phyloP scores from a whole-genome alignment of 2,329 filamentous ascomycete species.

The Trichoderma endophyticum region DNA sequence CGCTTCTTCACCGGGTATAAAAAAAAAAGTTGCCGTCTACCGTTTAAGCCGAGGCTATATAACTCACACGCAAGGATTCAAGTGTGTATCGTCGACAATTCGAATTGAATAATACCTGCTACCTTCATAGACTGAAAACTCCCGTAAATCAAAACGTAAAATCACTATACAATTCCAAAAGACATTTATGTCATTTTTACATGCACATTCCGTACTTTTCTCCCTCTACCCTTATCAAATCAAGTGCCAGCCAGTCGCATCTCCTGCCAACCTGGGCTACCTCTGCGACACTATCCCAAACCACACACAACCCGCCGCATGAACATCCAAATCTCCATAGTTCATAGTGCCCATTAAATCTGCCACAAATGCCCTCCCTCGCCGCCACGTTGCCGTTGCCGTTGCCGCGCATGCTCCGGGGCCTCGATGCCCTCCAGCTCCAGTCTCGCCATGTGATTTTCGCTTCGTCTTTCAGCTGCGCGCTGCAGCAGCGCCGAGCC shows the following conservation, averaged over 20 bases:
- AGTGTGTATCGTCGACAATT: not conserved
- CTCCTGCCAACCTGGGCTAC: constrained; percentile 16
- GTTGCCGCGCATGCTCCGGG: not conserved
- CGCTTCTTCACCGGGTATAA: not conserved
- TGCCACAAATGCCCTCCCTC: not conserved
- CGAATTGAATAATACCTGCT: not conserved
- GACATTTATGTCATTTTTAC: not conserved
- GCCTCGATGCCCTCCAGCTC: not conserved
- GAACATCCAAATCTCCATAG: not conserved
- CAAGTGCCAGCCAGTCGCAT: constrained; percentile 1
- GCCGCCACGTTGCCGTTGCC: not conserved
- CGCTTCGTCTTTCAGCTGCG: not conserved
- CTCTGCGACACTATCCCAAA: constrained; percentile 9
- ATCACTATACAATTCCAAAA: not conserved
- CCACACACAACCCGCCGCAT: not conserved
- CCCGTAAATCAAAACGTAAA: not conserved
- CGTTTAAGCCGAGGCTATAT: not conserved
- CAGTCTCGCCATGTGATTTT: not conserved
- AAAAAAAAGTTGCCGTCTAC: not conserved
- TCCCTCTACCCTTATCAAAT: not conserved
- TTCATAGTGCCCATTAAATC: not conserved
- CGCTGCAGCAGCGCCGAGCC: not conserved
- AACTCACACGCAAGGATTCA: not conserved
- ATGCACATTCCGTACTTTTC: not conserved
- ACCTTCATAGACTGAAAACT: not conserved